Evolutionary conservation across 2,329 filamentous ascomycete genomes (phyloP).

Genomic region (Hirsutella thompsonii): DNA sequence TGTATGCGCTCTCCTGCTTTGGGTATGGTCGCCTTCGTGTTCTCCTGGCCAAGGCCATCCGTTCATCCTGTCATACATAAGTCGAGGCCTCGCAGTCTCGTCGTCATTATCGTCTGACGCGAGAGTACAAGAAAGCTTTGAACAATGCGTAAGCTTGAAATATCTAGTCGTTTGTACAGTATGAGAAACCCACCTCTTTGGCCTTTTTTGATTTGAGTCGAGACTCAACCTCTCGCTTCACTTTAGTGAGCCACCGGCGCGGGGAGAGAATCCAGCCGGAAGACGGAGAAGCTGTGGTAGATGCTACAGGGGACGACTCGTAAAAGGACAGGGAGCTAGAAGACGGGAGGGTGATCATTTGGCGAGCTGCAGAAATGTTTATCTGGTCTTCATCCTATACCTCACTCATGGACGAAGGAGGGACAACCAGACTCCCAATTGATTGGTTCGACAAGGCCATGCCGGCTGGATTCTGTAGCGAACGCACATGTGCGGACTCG

Average conservation of each 20-base stretch:
- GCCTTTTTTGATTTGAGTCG: constrained; percentile 6
- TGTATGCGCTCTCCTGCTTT: constrained; percentile 4
- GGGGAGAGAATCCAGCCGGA: neutral
- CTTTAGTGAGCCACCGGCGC: constrained; percentile 7
- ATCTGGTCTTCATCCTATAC: neutral
- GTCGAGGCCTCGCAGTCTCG: constrained; percentile 5
- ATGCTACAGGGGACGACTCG: neutral
- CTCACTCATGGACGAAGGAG: neutral
- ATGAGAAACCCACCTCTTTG: constrained; percentile 5
- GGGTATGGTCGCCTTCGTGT: neutral
- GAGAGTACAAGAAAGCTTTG: neutral
- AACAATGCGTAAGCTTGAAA: no score
- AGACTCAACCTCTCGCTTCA: constrained; percentile 11
- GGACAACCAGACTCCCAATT: constrained; percentile 1
- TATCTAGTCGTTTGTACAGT: neutral
- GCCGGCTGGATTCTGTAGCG: constrained; percentile 24
- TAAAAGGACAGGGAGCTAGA: neutral
- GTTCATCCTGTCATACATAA: constrained; percentile 5
- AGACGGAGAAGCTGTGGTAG: neutral
- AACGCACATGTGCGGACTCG: constrained; percentile 34
- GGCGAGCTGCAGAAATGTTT: neutral
- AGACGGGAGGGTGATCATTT: neutral
- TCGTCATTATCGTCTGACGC: constrained; percentile 2
- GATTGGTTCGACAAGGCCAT: constrained; percentile 3
- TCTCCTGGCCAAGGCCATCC: constrained; percentile 7